Evolutionary conservation across 345 rosid genomes (phyloP), one percentile per base, ranked within the genome.

Genomic region (Heritiera fomes): DNA sequence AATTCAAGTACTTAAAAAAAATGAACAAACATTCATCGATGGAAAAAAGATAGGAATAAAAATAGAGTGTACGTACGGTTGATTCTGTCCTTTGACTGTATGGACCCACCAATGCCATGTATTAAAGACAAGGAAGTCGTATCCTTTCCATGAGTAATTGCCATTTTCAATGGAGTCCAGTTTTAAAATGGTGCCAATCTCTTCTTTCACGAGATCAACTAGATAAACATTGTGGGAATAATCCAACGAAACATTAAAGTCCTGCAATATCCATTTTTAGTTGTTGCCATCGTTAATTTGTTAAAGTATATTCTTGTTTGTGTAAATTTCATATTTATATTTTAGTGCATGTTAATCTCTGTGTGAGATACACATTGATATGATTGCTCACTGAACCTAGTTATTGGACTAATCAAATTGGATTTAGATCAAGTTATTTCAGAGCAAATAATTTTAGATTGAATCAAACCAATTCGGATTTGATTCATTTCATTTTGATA

Each of bases 101-200:
- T 90, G 93, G 30, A 58, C 1, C 93, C 94, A 91, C 97, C 94
- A 90, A 71, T 90, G 95, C 68, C 79, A 93, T 55, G 93, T 82
- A 82, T 91, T 91, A 80, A 93, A 93, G 85, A 93, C 84, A 56
- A 87, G 80, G 50, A 83, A 52, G 75, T 93, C 92, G 30, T 78
- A 45, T 75, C 86, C 93, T 14, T 77, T 65, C 94, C 97, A 91
- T 28, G 56, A 75, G 2, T 75, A 75, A 3, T 75, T 28, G 23
- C 90, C 92, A 0, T 55, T 55, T 43, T 79, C 82, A 66, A 91
- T 89, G 34, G 88, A 85, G 61, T 88, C 93, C 11, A 93, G 85
- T 81, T 88, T 90, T 66, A 93, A 65, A 62, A 90, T 81, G 63
- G 28, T 40, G 15, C 93, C 93, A 62, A 62, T 73, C 28, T 85